These are phyloP conservation scores for Chamaenerion angustifolium DNA, from an alignment of 345 rosid genomes.

Conservation along the genomic window DNA sequence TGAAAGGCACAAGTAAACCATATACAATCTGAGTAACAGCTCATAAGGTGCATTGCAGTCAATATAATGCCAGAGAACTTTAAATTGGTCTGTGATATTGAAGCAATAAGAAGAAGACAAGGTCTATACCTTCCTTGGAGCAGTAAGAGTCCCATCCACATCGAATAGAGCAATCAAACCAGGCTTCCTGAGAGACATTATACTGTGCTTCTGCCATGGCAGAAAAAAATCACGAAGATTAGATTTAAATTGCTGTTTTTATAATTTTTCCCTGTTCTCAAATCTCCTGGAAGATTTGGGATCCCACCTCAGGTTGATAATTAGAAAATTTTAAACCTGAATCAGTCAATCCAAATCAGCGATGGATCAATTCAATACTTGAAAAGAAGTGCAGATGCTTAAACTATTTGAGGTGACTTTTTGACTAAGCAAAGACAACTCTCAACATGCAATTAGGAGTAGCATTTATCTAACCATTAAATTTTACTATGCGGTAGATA, in stretches of 20 bases:
- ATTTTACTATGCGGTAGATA: no score
- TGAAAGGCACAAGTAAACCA: not conserved
- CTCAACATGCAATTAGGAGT: no score
- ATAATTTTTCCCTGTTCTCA: no score
- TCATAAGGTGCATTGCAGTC: not conserved
- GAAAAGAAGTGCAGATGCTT: no score
- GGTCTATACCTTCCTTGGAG: conserved; percentile 63
- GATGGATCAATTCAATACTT: no score
- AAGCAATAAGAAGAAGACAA: not conserved
- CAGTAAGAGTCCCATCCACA: conserved; percentile 97
- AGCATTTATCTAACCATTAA: no score
- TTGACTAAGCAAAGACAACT: no score
- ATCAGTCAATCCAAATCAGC: no score
- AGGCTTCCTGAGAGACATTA: conserved; percentile 27
- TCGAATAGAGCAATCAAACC: conserved; percentile 88
- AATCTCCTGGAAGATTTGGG: no score
- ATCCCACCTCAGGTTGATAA: no score
- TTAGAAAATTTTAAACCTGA: no score
- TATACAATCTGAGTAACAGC: not conserved
- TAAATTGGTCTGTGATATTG: not conserved
- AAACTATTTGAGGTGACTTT: no score
- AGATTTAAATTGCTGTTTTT: not conserved
- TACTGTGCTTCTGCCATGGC: not conserved
- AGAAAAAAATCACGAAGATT: not conserved
- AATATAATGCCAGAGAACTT: not conserved